Base-by-base conservation (phyloP, 1,284 basidiomycete species). In the Agaricales sp. region DNA sequence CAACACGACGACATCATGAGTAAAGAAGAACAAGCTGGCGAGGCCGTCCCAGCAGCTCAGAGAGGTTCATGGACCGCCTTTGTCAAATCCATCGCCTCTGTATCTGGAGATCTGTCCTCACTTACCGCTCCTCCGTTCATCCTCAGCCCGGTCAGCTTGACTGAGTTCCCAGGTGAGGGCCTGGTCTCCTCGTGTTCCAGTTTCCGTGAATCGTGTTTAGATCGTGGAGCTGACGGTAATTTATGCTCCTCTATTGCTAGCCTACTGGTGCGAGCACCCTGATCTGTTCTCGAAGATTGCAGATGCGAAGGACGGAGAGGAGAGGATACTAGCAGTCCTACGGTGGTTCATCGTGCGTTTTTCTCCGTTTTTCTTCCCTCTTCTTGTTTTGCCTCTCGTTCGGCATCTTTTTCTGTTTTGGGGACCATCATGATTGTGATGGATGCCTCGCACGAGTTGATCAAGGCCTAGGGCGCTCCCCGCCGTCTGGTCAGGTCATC, bases 121-220 rank as follows among this genome's bases (percentile, higher is more conserved):
- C 74, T 99, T 70, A 98, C 95, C 0, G 95, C 94, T 0, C 95
- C 95, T n/a, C 84, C 85, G 1, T 90, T 94, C 71, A 93, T 94
- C 58, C 77, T 93, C 51, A 92, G 89, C 2, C 90, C 91, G 16
- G 81, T 82, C 3, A 88, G 84, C 3, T 72, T 90, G 47, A 89
- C 87, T 0, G 92, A 95, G 65, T 95, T 92, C 64, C 91, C 91
- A 52, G 85, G 86, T 88, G 53, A 52, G 25, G 16, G 44, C 41
- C 24, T 49, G n/a, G 39, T 48, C 25, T 24, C 2, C 35, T 25
- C 30, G 2, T 12, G n/a, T 18, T 19, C 26, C 20, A 37, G 16
- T n/a, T 20, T 47, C 24, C 20, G n/a, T 51, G 45, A 4, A 14
- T 48, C 51, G 41, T 21, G 57, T 41, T 1, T 8, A 35, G 30